Percentiles rank a stretch among this genome's conserved stretches.
phyloP scores from a whole-genome alignment of 768 basidiomycete genomes.

The Russula sp. region DNA sequence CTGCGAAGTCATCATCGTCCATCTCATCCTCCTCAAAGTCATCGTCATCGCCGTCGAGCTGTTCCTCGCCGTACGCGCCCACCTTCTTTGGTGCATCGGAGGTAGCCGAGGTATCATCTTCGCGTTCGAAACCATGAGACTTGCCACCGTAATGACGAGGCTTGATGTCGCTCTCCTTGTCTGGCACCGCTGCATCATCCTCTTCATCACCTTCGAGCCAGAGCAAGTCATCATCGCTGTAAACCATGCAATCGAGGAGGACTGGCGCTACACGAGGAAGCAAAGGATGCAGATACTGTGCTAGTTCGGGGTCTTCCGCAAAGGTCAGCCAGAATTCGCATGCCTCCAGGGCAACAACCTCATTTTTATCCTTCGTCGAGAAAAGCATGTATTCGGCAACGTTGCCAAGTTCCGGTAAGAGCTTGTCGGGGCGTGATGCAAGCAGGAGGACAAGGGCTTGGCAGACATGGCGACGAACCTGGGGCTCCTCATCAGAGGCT shows the following conservation, averaged over 20 bases:
- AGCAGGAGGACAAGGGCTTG: slow-evolving; percentile 91
- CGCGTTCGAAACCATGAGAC: slow-evolving; percentile 77
- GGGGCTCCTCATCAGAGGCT: slow-evolving; percentile 89
- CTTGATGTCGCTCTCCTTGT: slow-evolving; percentile 94
- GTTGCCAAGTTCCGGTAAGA: slow-evolving; percentile 91
- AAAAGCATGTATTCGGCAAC: slow-evolving; percentile 99
- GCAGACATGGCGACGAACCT: slow-evolving; percentile 92
- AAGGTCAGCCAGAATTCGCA: slow-evolving; percentile 99
- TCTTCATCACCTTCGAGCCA: slow-evolving; percentile 92
- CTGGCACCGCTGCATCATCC: slow-evolving; percentile 78
- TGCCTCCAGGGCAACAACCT: slow-evolving; percentile 93
- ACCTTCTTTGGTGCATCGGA: slow-evolving; percentile 26
- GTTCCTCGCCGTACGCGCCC: slow-evolving; percentile 76
- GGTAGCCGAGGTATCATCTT: slow-evolving; percentile 29
- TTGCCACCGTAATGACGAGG: slow-evolving; percentile 88
- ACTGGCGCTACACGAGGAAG: slow-evolving; percentile 90
- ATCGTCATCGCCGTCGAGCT: slow-evolving; percentile 77
- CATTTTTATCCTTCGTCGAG: slow-evolving; percentile 95
- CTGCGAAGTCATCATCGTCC: slow-evolving; percentile 89
- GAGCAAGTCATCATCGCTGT: slow-evolving; percentile 91
- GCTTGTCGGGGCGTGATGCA: slow-evolving; percentile 88
- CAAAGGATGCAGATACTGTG: slow-evolving; percentile 75
- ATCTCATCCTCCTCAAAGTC: slow-evolving; percentile 66
- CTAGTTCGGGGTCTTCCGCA: slow-evolving; percentile 88
- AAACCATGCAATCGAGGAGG: slow-evolving; percentile 95